Conservation (phyloP, 1,284 basidiomycete species). For the Xerocomus amazonicus region DNA sequence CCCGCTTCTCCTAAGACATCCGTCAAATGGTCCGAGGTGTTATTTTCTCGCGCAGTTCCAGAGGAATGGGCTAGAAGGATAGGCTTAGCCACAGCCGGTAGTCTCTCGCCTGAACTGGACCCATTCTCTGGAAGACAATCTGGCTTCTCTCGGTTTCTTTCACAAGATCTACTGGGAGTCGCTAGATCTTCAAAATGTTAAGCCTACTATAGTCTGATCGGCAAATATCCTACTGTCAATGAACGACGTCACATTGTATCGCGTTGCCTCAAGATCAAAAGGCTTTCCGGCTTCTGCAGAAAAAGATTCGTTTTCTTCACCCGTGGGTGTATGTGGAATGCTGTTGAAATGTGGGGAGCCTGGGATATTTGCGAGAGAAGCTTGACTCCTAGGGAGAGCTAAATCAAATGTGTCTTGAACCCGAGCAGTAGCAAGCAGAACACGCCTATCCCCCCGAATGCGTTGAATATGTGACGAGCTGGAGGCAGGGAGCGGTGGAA, state of each 20-base stretch:
- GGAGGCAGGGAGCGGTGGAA: constrained; percentile 17
- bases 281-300: constrained; percentile 20
- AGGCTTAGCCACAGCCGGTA: constrained; percentile 2
- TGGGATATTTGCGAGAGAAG: constrained; percentile 15
- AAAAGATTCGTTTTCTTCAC: constrained; percentile 30
- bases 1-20: constrained; percentile 28
- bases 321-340: constrained; percentile 31
- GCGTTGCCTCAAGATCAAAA: constrained; percentile 49
- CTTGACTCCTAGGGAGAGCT: constrained; percentile 5
- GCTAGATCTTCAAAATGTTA: constrained; percentile 31
- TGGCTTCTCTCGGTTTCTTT: constrained; percentile 4
- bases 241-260: constrained; percentile 73
- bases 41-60: constrained; percentile 1
- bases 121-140: constrained; percentile 4
- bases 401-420: constrained; percentile 6
- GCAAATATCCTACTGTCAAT: constrained; percentile 52
- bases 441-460: constrained; percentile 21
- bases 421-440: constrained; percentile 11
- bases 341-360: constrained; percentile 12
- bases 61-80: constrained; percentile 2
- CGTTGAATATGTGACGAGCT: constrained; percentile 17
- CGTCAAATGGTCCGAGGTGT: background rate
- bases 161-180: constrained; percentile 16
- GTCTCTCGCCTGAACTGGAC: background rate
- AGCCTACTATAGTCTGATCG: background rate